These are phyloP conservation scores for Trichosporon sp. DNA, from an alignment of 1,284 basidiomycete genomes.

Conservation along the genomic window DNA sequence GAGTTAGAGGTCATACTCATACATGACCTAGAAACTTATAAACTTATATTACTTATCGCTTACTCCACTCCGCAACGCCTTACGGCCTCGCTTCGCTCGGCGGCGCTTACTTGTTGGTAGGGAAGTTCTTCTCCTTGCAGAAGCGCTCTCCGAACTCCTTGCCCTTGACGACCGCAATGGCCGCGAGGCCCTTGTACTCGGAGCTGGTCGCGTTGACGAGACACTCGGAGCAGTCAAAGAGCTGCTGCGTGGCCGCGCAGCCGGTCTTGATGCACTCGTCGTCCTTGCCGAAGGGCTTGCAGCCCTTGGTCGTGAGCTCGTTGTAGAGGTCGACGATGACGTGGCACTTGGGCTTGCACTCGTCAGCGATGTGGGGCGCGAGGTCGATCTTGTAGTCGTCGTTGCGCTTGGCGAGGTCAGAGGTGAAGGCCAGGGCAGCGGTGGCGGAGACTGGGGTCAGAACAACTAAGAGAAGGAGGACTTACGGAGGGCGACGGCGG, in stretches of 20 bases:
- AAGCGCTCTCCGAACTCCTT: not conserved
- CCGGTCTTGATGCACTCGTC: not conserved
- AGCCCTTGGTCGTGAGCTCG: not conserved
- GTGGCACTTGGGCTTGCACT: slow-evolving; percentile 11
- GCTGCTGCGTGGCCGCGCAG: not conserved
- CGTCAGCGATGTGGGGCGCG: not conserved
- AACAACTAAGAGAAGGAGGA: slow-evolving; percentile 66
- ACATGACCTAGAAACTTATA: not conserved
- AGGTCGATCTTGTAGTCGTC: slow-evolving; percentile 13
- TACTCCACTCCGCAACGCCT: too few relatives aligned
- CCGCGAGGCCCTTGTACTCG: slow-evolving; percentile 2
- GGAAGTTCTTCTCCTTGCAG: not conserved
- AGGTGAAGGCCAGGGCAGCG: not conserved
- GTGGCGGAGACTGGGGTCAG: slow-evolving; percentile 61
- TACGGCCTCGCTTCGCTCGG: not conserved
- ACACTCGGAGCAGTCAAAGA: not conserved
- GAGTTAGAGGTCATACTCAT: not conserved
- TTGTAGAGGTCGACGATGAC: slow-evolving; percentile 7
- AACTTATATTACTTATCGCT: not conserved
- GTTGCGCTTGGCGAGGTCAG: not conserved
- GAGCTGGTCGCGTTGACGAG: not conserved
- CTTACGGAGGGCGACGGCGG: slow-evolving; percentile 19
- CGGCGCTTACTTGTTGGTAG: not conserved
- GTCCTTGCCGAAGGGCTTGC: slow-evolving; percentile 11
- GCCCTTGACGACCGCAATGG: not conserved